Conservation (phyloP, 495 filamentous ascomycete species). For the Symbiotaphrina buchneri region DNA sequence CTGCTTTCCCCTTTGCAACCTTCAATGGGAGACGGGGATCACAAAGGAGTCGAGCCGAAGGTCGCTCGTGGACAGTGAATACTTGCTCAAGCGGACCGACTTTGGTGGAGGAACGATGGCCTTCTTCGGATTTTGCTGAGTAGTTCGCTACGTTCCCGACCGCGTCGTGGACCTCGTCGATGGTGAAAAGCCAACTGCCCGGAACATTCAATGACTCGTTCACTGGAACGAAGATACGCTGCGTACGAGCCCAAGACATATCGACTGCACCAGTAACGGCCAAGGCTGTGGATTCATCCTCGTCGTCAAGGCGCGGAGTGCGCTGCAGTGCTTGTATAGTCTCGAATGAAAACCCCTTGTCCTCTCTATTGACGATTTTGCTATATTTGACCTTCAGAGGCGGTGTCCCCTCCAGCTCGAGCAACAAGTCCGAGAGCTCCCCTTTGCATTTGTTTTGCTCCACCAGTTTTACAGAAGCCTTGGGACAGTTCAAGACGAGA, state of each 20-base stretch:
- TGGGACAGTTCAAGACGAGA: constrained; percentile 65
- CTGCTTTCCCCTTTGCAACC: constrained; percentile 47
- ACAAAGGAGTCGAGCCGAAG: constrained; percentile 50
- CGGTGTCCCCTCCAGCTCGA: constrained; percentile 71
- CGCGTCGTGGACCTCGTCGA: constrained; percentile 81
- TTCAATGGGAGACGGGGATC: constrained; percentile 59
- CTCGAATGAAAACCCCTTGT: constrained; percentile 61
- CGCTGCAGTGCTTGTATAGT: constrained; percentile 45
- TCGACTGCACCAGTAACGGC: constrained; percentile 32
- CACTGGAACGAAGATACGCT: constrained; percentile 51
- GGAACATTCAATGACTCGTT: constrained; percentile 65
- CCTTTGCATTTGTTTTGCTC: constrained; percentile 49
- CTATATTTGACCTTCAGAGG: constrained; percentile 87
- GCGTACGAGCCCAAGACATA: constrained; percentile 58
- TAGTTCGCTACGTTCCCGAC: constrained; percentile 76
- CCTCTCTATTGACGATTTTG: constrained; percentile 51
- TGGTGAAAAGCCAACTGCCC: constrained; percentile 69
- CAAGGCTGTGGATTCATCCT: constrained; percentile 31
- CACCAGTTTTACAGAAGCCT: constrained; percentile 41
- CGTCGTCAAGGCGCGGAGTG: too few relatives aligned
- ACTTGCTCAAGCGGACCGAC: constrained; percentile 42
- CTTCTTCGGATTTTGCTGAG: constrained; percentile 37
- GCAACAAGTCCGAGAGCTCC: constrained; percentile 62
- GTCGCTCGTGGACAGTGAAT: constrained; percentile 74
- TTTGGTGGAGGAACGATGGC: constrained; percentile 30